A percentile compares a stretch with the other conserved stretches of the same genome.
These are phyloP conservation scores for Austroboletus rostrupii DNA, from an alignment of 1,284 basidiomycete species.

Conservation along the genomic window DNA sequence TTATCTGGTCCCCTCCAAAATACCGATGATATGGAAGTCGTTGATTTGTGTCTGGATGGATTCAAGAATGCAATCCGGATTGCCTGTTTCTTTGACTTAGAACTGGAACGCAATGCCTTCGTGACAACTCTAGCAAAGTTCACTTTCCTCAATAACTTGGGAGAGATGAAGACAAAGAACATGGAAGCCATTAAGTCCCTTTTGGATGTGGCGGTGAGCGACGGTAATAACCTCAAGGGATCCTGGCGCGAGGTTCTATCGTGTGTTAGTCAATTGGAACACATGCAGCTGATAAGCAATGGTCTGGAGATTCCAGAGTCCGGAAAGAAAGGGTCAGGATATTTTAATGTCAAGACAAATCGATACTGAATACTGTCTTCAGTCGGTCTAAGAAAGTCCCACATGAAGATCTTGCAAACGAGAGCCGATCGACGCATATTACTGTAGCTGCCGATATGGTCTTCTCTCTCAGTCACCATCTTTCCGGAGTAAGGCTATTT, in stretches of 20 bases:
- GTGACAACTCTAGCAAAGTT: slow-evolving; percentile 97
- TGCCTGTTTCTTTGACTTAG: slow-evolving; percentile 92
- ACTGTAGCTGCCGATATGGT: slow-evolving; percentile 99
- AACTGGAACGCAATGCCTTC: slow-evolving; percentile 93
- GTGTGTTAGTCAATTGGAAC: slow-evolving; percentile 94
- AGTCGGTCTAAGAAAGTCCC: slow-evolving; percentile 69
- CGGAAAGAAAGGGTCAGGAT: slow-evolving; percentile 71
- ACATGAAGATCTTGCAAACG: slow-evolving; percentile 93
- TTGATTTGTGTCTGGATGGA: slow-evolving; percentile 90
- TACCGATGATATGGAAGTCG: slow-evolving; percentile 87
- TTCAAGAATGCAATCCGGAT: slow-evolving; percentile 92
- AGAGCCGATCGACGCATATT: slow-evolving; percentile 96
- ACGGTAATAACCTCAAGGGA: slow-evolving; percentile 90
- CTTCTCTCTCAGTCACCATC: slow-evolving; percentile 91
- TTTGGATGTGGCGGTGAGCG: slow-evolving; percentile 87
- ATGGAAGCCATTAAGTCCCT: slow-evolving; percentile 96
- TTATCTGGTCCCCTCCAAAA: slow-evolving; percentile 90
- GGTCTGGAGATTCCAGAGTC: slow-evolving; percentile 82
- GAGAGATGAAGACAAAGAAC: slow-evolving; percentile 98
- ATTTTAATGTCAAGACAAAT: neutral
- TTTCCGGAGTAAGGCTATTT: slow-evolving; percentile 78
- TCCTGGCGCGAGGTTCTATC: slow-evolving; percentile 96
- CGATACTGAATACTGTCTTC: slow-evolving; percentile 6
- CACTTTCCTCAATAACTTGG: slow-evolving; percentile 93
- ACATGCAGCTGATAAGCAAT: slow-evolving; percentile 93